Evolutionary conservation across 225 moss, liverwort and hornwort species (phyloP), one percentile per base, ranked within the genome.

Genomic region (Rhytidiadelphus loreus): DNA sequence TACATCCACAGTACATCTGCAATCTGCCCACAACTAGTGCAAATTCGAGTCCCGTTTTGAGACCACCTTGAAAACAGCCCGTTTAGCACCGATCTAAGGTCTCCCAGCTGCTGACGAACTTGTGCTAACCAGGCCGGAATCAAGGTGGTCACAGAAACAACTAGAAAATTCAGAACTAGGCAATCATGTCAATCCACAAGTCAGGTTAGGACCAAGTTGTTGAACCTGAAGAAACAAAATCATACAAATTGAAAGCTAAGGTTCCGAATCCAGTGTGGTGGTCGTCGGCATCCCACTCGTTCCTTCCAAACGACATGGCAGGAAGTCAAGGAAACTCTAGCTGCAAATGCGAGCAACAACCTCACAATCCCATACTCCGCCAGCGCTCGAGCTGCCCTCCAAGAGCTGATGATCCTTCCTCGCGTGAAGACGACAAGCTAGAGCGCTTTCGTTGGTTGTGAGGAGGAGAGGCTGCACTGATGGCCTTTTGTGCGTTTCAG

Each of bases 51-150:
- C 32, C 55, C 57, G 74, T 82, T 87, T 86, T 88, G 92, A 87
- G 92, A 93, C 92, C 93, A 93, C 92, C 93, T 46, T 90, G 93
- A 93, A 32, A 93, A 83, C 92, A 90, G 93, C 93, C 93, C 52
- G 90, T 85, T 93, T 93, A 80, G 89, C 93, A 92, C 92, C 69
- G 66, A 93, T 90, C 89, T 71, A 87, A 68, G 71, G 75, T 91
- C 85, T 65, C 66, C 56, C 48, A 81, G 88, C 83, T 86, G 71
- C 86, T 79, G 81, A 80, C 83, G 83, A 90, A 75, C 87, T 84
- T 70, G 83, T 87, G 89, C 86, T 87, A 93, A 93, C 68, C 85
- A 93, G 93, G 93, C 93, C 92, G 93, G 93, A 93, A 93, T 93
- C 93, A 93, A 93, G 92, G 93, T 93, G 93, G 93, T 93, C 93